Evolutionary conservation across 2,329 filamentous ascomycete genomes (phyloP), one percentile per base, ranked within the genome.

Genomic region (Exophiala mesophila): DNA sequence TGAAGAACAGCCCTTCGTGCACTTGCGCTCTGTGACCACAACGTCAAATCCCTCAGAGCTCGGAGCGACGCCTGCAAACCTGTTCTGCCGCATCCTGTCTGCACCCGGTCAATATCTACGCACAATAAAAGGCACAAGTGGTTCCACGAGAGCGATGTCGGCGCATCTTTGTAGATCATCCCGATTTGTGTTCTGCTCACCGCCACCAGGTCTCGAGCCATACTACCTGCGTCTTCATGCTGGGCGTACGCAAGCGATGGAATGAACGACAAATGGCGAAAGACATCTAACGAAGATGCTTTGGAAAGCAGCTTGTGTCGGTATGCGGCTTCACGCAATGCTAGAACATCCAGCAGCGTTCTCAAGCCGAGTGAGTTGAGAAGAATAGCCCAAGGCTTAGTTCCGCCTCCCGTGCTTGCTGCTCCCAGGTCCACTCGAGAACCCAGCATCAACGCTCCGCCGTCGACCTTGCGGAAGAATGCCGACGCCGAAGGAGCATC

Each of bases 71-170:
- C 64, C 3, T 50, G 59, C 1, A 71, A 64, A 2, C 72, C 72
- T 3, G 63, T 59, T 29, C 71, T 68, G 3, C 72, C 72, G 7
- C 71, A 71, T 3, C 70, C 72, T 7, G 72, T 56, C 40, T 75
- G 70, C 39, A 76, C 74, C 9, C 72, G 66, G 28, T 71, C 68
- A 3, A 72, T 65, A 39, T 75, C 72, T 2, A 71, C 66, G 0
- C 69, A 69, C 3, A 75, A 62, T 46, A 64, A 66, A 64, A 75
- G 72, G 51, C 70, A 73, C 42, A 72, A 66, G 28, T 70, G 66
- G 46, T 76, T 71, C 72, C 72, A 76, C 26, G 73, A 64, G 3
- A 68, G 34, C 75, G 75, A 2, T 72, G 62, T 33, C 71, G 70
- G 17, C 70, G 62, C 2, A 59, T 62, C 10, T 65, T 56, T 3